Evolutionary conservation across 306 rosid species (phyloP), one percentile per base, ranked within the genome.

Genomic region (Trifolium subterraneum): DNA sequence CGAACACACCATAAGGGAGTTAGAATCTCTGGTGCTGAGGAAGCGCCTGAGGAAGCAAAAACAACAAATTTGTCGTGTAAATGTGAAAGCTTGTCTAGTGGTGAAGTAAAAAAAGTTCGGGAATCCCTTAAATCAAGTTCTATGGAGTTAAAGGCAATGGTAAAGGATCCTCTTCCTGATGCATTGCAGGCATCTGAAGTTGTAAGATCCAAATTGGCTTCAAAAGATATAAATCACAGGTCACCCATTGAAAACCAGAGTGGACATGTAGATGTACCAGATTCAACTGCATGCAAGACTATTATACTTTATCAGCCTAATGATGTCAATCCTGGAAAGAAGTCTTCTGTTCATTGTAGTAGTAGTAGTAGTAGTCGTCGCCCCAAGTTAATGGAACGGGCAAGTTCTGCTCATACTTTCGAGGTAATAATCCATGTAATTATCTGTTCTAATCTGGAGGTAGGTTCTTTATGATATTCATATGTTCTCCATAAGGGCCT

Each of bases 141-240:
- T 68, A 62, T 61, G 68, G 95, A 89, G 80, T 59, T 92, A 68
- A 78, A 63, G 63, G 84, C 84, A 20, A 73, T 68, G 77, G 93
- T 92, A 64, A 85, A 69, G 6, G 97, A 94, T 75, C 96, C 97
- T 67, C 96, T 94, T 82, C 93, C 95, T 2, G 86, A 78, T 62
- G 89, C 90, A 8, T 74, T 94, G 65, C 86, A 18, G 8, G 27
- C 25, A 16, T 80, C 97, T 23, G 92, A 86, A 52, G 72, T 67
- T 47, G 41, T 87, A 67, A 70, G 83, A 72, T 72, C 87, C 2
- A 58, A 86, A 11, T 71, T 87, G 79, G 90, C 71, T 10, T n/a
- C 29, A 6, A 87, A 81, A 38, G 73, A 71, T 48, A 52, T 58
- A 39, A 60, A 19, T 52, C 66, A 23, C 20, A 84, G 77, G 74